Evolutionary conservation across 1,139 yeast species (phyloP).

Genomic region (Kodamaea plutei): DNA sequence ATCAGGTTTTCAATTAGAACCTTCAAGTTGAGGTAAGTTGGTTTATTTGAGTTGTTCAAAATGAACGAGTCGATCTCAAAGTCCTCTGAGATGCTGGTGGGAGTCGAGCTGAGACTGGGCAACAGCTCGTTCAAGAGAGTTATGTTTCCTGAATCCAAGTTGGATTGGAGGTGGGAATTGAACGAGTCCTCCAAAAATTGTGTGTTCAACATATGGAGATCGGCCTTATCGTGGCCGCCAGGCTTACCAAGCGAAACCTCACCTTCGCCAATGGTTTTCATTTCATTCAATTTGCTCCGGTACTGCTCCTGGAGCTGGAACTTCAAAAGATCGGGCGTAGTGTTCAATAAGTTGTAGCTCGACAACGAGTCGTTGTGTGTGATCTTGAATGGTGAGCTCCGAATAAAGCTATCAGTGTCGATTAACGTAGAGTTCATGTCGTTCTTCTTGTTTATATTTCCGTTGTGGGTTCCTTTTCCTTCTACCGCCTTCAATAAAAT

Average conservation of each 20-base stretch:
- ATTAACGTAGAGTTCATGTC: constrained; percentile 19
- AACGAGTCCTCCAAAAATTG: constrained; percentile 31
- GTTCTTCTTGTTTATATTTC: neutral
- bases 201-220: constrained; percentile 13
- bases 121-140: constrained; percentile 10
- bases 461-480: no score
- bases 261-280: constrained; percentile 10
- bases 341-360: constrained; percentile 29
- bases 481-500: no score
- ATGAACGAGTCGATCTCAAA: constrained; percentile 18
- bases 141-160: constrained; percentile 29
- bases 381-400: constrained; percentile 36
- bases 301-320: constrained; percentile 45
- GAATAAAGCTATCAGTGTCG: constrained; percentile 31
- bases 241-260: constrained; percentile 5
- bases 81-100: constrained; percentile 12
- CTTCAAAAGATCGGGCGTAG: constrained; percentile 42
- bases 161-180: constrained; percentile 33
- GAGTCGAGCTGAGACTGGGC: constrained; percentile 16
- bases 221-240: constrained; percentile 9
- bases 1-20: constrained; percentile 44
- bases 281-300: constrained; percentile 25
- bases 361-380: constrained; percentile 25
- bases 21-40: constrained; percentile 38
- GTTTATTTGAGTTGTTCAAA: constrained; percentile 15